phyloP scores from a whole-genome alignment of 768 basidiomycete genomes.

The Lactifluus rugatus region DNA sequence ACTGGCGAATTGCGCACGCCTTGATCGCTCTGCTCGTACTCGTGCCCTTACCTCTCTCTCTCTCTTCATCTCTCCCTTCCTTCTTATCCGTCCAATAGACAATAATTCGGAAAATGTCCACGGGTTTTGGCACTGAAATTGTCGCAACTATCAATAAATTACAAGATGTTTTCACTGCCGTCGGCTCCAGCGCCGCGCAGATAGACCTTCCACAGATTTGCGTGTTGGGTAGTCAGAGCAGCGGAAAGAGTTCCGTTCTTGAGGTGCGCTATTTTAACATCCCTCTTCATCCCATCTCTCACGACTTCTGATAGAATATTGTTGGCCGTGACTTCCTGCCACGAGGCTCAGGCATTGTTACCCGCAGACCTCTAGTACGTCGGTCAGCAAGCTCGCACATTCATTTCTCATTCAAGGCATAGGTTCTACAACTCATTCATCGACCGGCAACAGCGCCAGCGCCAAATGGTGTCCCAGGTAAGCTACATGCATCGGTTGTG shows the following conservation, averaged over 20 bases:
- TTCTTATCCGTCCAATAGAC: constrained; percentile 6
- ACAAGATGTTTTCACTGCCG: constrained; percentile 81
- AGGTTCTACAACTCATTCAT: constrained; percentile 94
- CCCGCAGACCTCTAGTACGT: constrained; percentile 85
- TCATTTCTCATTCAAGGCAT: constrained; percentile 5
- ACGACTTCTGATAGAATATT: constrained; percentile 59
- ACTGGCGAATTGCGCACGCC: too few species aligned
- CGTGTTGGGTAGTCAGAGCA: constrained; percentile 85
- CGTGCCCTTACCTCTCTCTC: background rate
- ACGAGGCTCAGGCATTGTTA: constrained; percentile 98
- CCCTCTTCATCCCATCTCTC: background rate
- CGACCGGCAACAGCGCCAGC: constrained; percentile 45
- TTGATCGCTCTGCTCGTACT: background rate
- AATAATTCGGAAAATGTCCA: constrained; percentile 30
- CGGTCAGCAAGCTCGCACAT: background rate
- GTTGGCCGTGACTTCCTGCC: constrained; percentile 98
- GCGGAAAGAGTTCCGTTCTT: constrained; percentile 87
- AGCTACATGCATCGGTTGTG: background rate
- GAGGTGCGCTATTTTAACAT: constrained; percentile 45
- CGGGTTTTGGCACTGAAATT: constrained; percentile 71
- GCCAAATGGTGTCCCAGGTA: constrained; percentile 35
- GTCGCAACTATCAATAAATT: constrained; percentile 79
- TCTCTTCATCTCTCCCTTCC: background rate
- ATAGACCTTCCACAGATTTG: constrained; percentile 92
- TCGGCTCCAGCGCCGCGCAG: constrained; percentile 64